Conservation (phyloP, 1,284 basidiomycete species). For the Microbotryum intermedium region DNA sequence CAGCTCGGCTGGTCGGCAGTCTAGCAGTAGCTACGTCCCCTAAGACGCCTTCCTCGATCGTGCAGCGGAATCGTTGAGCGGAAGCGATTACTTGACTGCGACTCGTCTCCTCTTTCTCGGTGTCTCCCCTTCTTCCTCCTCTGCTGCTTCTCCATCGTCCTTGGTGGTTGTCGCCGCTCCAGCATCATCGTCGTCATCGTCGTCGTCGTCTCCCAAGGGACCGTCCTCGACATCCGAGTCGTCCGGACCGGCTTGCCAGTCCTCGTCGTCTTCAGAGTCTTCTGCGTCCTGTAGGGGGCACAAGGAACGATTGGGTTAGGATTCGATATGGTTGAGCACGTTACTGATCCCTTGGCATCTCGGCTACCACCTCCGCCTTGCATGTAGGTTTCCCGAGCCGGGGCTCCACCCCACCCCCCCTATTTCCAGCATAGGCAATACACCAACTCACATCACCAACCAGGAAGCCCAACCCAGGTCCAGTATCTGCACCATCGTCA, state of each 20-base stretch:
- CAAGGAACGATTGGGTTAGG: neutral
- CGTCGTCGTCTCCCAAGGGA: slow-evolving; percentile 10
- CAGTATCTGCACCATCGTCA: slow-evolving; percentile 20
- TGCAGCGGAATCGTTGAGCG: neutral
- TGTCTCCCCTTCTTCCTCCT: slow-evolving; percentile 5
- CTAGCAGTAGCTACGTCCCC: no score
- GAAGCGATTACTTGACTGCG: slow-evolving; percentile 1
- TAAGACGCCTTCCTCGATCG: neutral
- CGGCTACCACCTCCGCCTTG: neutral
- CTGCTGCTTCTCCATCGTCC: slow-evolving; percentile 8
- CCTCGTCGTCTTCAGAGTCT: slow-evolving; percentile 21
- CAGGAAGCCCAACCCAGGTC: slow-evolving; percentile 24
- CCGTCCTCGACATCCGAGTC: neutral
- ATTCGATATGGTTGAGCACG: neutral
- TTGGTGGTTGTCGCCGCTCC: slow-evolving; percentile 6
- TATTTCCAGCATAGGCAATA: neutral
- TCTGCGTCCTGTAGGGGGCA: slow-evolving; percentile 2
- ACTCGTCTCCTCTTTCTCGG: slow-evolving; percentile 24
- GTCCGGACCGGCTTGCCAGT: neutral
- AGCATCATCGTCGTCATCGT: slow-evolving; percentile 23
- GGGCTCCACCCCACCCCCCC: neutral
- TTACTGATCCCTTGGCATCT: no score
- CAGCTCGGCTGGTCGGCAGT: neutral
- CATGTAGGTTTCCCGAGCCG: neutral
- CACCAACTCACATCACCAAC: slow-evolving; percentile 11